Base-by-base conservation (phyloP, 2,329 filamentous ascomycete genomes). In the Ceratocystis colombiana region DNA sequence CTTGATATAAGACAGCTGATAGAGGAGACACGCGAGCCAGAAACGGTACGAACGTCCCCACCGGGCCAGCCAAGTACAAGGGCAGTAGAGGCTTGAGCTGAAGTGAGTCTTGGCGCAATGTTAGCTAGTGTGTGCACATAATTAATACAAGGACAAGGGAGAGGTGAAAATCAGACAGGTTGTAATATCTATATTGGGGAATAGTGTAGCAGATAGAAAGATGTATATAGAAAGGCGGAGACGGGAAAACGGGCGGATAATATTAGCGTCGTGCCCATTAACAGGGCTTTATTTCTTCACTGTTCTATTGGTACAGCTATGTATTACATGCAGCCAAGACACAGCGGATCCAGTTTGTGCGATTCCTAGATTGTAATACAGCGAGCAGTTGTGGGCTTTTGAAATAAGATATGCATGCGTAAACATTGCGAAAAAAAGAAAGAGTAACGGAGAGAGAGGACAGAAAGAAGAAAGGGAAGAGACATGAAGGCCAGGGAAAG, bases 1-100 rank as follows among this genome's bases (percentile, higher is more conserved):
- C 48, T 10, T 22, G 55, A 37, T 59, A n/a, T n/a, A 25, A 59
- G 25, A 59, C 55, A 30, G 15, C 28, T 8, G 33, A 17, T 8
- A 59, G 28, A 37, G 33, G 55, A 20, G 25, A 59, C 55, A 59
- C 30, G 25, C 30, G 55, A 59, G 55, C 30, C 55, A 59, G 55
- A 25, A 30, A 37, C 7, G 28, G 55, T 8, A 59, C 48, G 22
- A 25, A 37, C 22, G 8, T 53, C 15, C 55, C 7, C 55, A 6
- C 28, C 28, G 20, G 8, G 7, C 30, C 30, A 59, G 15, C 33
- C 55, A n/a, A n/a, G 15, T 15, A 30, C 55, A 59, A 59, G 55
- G 55, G 55, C 55, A 30, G 55, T 3, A 8, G 25, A 37, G 30
- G 55, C 55, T 17, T 59, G 55, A 59, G 55, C 55, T 59, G 55